Conservation (phyloP, 441 rosid genomes). For the Breynia disticha region DNA sequence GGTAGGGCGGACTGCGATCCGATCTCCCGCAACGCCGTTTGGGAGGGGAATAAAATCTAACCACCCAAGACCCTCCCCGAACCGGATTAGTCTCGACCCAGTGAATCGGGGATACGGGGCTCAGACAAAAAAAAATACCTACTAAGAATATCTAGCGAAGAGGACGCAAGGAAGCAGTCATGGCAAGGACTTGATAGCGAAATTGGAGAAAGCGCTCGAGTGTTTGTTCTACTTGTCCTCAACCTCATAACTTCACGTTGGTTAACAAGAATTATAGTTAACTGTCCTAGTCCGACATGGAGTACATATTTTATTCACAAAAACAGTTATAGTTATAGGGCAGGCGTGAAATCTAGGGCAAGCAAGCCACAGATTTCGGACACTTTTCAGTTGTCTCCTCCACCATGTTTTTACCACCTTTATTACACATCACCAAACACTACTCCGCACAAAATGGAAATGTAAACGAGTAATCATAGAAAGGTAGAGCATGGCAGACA, state of each 20-base stretch:
- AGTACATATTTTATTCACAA: too few species aligned
- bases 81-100: too few species aligned
- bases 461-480: slow-evolving; percentile 4
- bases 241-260: neutral
- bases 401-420: slow-evolving; percentile 9
- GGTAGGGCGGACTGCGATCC: too few species aligned
- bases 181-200: slow-evolving; percentile 7
- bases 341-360: slow-evolving; percentile 29
- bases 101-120: too few species aligned
- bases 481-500: neutral
- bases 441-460: slow-evolving; percentile 14
- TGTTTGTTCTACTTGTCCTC: slow-evolving; percentile 16
- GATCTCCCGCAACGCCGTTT: too few species aligned
- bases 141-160: neutral
- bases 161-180: neutral
- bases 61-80: too few species aligned
- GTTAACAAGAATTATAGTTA: neutral
- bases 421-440: slow-evolving; percentile 12
- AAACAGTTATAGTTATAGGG: slow-evolving; percentile 9
- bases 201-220: slow-evolving; percentile 20
- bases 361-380: slow-evolving; percentile 8
- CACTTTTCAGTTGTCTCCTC: slow-evolving; percentile 14
- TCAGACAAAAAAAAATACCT: too few species aligned
- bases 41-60: too few species aligned
- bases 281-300: too few species aligned